Evolutionary conservation across 805 yeast genomes (phyloP), one percentile per base, ranked within the genome.

Genomic region (Yarrowia sp.): DNA sequence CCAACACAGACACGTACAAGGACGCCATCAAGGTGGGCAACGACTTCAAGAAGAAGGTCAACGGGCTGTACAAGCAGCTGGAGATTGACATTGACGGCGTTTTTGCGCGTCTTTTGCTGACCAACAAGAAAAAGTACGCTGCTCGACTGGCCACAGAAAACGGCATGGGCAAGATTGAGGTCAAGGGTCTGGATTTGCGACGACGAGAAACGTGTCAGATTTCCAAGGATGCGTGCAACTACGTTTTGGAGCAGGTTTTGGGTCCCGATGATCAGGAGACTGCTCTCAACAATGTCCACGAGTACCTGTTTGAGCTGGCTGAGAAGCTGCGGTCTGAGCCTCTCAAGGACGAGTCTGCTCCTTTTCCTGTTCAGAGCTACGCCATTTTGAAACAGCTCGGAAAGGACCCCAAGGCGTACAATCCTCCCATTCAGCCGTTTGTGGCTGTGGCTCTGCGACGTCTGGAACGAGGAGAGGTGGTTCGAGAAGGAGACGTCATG

Each of bases 71-170:
- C 76, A 83, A 84, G 71, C 77, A 90, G 68, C 80, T 95, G 71
- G 99, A 95, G 73, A 91, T 95, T 71, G 99, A 95, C 72, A 92
- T 90, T 69, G 99, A 95, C 78, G 92, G 93, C 72, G 92, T 92
- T 0, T 95, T 91, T 78, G 88, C 90, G 72, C 84, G 90, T 68
- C 79, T 95, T 62, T 79, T 95, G 65, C 78, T 95, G 61, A 96
- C 91, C 74, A 90, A 97, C n/a, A 95, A 95, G 79, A 95, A 95
- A 84, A 95, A 95, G 77, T 95, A 95, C 74, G 99, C 99, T 9
- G 98, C 98, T 0, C 80, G 92, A 78, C 88, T 86, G 71, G 84
- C 83, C 32, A 75, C 82, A 80, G 66, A 78, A 74, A 62, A 81
- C 81, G 70, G 77, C 68, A 84, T 78, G 79, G 89, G 92, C 10